Conservation (phyloP, 139 green algal genomes). For the Helicosporidium sp. region DNA sequence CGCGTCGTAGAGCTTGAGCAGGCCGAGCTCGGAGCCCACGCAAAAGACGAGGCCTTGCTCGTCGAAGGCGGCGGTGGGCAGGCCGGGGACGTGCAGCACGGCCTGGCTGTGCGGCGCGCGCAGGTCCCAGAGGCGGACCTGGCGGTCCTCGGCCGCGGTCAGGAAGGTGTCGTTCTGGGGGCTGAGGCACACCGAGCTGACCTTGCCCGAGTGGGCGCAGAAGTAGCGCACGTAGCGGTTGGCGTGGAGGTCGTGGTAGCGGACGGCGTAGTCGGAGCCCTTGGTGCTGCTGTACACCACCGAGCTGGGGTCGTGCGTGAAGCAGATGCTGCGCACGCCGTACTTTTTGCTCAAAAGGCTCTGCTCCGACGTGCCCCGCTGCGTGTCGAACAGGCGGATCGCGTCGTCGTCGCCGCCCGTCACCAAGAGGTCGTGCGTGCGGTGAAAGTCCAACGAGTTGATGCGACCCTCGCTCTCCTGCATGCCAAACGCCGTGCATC, state of each 20-base stretch:
- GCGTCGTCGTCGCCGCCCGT: slow-evolving; percentile 60
- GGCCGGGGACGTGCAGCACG: slow-evolving; percentile 30
- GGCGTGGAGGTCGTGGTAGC: slow-evolving; percentile 63
- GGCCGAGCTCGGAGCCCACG: slow-evolving; percentile 44
- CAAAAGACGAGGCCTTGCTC: slow-evolving; percentile 78
- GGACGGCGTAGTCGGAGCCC: slow-evolving; percentile 36
- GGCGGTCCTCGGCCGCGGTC: slow-evolving; percentile 35
- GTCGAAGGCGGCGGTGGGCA: slow-evolving; percentile 42
- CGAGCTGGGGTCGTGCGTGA: slow-evolving; percentile 50
- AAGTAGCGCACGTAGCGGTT: slow-evolving; percentile 79
- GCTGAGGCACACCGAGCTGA: slow-evolving; percentile 55
- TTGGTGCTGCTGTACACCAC: slow-evolving; percentile 67
- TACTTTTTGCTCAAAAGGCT: slow-evolving; percentile 64
- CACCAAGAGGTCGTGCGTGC: slow-evolving; percentile 62
- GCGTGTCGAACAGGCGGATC: slow-evolving; percentile 64
- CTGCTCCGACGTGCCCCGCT: slow-evolving; percentile 20
- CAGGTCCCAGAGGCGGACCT: slow-evolving; percentile 77
- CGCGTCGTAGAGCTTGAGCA: slow-evolving; percentile 73
- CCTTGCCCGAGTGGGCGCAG: slow-evolving; percentile 42
- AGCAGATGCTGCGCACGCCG: slow-evolving; percentile 46
- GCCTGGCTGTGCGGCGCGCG: slow-evolving; percentile 46
- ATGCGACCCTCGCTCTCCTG: slow-evolving; percentile 28
- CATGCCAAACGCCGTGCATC: neutral
- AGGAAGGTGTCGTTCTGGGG: slow-evolving; percentile 69
- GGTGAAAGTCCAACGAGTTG: slow-evolving; percentile 77